phyloP scores from a whole-genome alignment of 495 filamentous ascomycete genomes.

The Patellaria atrata region DNA sequence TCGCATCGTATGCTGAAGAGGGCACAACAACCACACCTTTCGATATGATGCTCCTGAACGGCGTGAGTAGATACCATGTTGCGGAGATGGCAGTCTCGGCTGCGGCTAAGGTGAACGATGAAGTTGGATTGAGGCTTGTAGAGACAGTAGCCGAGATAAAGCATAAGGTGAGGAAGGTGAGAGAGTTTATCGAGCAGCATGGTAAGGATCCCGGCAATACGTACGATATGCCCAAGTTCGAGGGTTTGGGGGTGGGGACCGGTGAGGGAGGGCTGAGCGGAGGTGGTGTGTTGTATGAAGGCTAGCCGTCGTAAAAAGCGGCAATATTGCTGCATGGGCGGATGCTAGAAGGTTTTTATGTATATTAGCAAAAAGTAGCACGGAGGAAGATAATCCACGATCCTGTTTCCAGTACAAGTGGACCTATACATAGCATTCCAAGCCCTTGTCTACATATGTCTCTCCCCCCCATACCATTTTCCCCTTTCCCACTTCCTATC shows the following conservation, averaged over 20 bases:
- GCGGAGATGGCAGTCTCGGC: slow-evolving; percentile 41
- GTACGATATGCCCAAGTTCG: slow-evolving; percentile 7
- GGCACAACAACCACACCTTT: slow-evolving; percentile 61
- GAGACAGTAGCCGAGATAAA: slow-evolving; percentile 35
- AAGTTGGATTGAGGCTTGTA: slow-evolving; percentile 34
- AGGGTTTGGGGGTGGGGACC: slow-evolving; percentile 8
- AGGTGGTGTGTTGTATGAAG: slow-evolving; percentile 8
- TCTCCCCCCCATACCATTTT: no score
- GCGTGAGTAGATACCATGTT: slow-evolving; percentile 48
- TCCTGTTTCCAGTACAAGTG: no score
- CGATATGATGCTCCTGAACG: slow-evolving; percentile 59
- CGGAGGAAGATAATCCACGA: no score
- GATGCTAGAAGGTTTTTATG: no score
- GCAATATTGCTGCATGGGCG: no score
- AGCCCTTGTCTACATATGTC: no score
- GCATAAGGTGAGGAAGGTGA: slow-evolving; percentile 35
- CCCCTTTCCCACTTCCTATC: no score
- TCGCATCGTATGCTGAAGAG: slow-evolving; percentile 56
- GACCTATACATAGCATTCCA: no score
- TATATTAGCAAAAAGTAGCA: no score
- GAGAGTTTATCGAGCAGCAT: slow-evolving; percentile 40
- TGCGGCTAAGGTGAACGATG: slow-evolving; percentile 35
- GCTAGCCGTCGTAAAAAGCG: no score
- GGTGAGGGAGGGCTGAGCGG: slow-evolving; percentile 8
- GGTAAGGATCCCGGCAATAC: slow-evolving; percentile 31